These are phyloP conservation scores for Hericium alpestre DNA, from an alignment of 768 basidiomycete species.

Conservation along the genomic window DNA sequence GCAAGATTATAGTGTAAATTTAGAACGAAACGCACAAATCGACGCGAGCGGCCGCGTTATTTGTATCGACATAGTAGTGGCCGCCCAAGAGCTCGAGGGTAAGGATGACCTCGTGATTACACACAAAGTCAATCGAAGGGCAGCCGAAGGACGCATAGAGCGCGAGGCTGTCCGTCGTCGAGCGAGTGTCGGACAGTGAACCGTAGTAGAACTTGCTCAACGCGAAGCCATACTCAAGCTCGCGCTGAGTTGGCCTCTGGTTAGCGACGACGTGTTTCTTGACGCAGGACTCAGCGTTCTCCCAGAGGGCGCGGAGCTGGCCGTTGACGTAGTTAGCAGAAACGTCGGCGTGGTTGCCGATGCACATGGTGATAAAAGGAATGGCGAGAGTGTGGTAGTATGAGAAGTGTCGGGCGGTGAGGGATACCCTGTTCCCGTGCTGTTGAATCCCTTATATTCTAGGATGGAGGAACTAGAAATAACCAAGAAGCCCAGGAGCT, in stretches of 20 bases:
- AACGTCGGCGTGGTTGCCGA: slow-evolving; percentile 9
- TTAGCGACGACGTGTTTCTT: neutral
- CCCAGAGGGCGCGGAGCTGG: slow-evolving; percentile 9
- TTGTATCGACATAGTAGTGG: slow-evolving; percentile 11
- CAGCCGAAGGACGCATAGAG: slow-evolving; percentile 12
- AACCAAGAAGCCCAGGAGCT: no score
- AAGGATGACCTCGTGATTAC: slow-evolving; percentile 15
- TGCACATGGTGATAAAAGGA: neutral
- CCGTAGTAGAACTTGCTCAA: slow-evolving; percentile 10
- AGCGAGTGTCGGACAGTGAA: slow-evolving; percentile 1
- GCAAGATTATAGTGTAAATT: neutral
- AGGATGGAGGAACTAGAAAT: no score
- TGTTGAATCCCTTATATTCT: no score
- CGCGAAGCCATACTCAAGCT: slow-evolving; percentile 9
- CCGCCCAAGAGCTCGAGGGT: slow-evolving; percentile 8
- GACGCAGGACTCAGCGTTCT: slow-evolving; percentile 10
- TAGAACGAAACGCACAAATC: neutral
- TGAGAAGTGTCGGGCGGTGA: no score
- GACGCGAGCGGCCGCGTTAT: neutral
- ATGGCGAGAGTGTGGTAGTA: neutral
- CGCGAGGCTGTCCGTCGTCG: slow-evolving; percentile 2
- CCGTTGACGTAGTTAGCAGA: slow-evolving; percentile 12
- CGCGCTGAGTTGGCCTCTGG: neutral
- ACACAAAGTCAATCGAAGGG: slow-evolving; percentile 12
- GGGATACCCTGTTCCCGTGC: no score